Base-by-base conservation (phyloP, 2,329 filamentous ascomycete species). In the Fusarium poae region DNA sequence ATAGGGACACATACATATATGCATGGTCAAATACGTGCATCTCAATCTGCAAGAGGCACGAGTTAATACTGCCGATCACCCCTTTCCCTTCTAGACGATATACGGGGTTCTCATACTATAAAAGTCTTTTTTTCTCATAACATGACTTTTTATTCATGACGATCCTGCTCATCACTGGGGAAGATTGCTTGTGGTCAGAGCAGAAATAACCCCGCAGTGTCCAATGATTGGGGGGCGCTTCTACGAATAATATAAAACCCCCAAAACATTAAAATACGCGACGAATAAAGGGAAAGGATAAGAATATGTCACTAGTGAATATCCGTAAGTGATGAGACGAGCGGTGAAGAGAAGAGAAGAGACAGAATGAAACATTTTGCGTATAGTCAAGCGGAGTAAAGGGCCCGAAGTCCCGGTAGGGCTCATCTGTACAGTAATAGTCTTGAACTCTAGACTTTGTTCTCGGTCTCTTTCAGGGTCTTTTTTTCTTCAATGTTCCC, bases 161-260 rank as follows among this genome's bases (percentile, higher is more conserved):
- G 49, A 62, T 62, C 56, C 48, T 32, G 51, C 23, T 29, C 30
- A 53, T 57, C 62, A 62, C 62, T 51, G 49, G 62, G 45, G 63
- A 43, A 37, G 43, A 30, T 43, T 43, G 12, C n/a, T n/a, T 27
- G 32, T 40, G 18, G 39, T 39, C 49, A 43, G 32, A 46, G 43
- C 30, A 37, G 29, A 53, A 34, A 23, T 51, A 37, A 51, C 58
- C 50, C 65, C 60, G n/a, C 30, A 53, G 40, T 54, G 50, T 40
- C 65, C 50, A 69, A 57, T 70, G 54, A 51, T 49, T 67, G 37
- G 53, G 16, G 32, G 50, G 53, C 62, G 62, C 67, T 67, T 69
- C 53, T 69, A 45, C 45, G 35, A 59, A 52, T 48, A 45, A 46
- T 53, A 27, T 39, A 20, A 20, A 23, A 12, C 15, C 34, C 48